Conservation (phyloP, 805 yeast genomes). For the Hanseniaspora meyeri region DNA sequence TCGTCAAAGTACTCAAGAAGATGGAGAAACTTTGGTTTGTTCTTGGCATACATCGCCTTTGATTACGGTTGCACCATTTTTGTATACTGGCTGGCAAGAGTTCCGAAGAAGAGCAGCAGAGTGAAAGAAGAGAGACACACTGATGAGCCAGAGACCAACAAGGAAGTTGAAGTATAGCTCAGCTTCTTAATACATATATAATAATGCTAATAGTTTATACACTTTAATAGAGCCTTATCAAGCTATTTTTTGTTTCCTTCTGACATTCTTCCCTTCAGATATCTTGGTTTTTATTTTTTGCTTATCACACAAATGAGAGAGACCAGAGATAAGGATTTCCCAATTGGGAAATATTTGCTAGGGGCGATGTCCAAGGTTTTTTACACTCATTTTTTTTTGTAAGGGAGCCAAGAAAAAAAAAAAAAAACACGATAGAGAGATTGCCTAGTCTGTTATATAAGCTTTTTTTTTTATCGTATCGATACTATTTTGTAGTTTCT, state of each 20-base stretch:
- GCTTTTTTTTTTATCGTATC: too few relatives aligned
- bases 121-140: not conserved
- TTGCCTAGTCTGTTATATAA: too few relatives aligned
- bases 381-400: not conserved
- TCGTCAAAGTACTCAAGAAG: conserved; percentile 26
- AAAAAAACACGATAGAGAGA: not conserved
- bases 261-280: too few relatives aligned
- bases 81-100: conserved; percentile 50
- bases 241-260: not conserved
- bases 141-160: not conserved
- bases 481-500: too few relatives aligned
- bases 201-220: too few relatives aligned
- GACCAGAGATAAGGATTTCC: conserved; percentile 1
- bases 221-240: too few relatives aligned
- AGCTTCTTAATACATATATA: too few relatives aligned
- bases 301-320: too few relatives aligned
- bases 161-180: not conserved
- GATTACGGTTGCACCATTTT: conserved; percentile 32
- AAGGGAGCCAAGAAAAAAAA: not conserved
- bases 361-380: not conserved
- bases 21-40: conserved; percentile 53
- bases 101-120: conserved; percentile 34
- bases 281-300: too few relatives aligned
- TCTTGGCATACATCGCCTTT: conserved; percentile 37
- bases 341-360: not conserved